Base-by-base conservation (phyloP, 106 monocot species). In the Agapanthus africanus region DNA sequence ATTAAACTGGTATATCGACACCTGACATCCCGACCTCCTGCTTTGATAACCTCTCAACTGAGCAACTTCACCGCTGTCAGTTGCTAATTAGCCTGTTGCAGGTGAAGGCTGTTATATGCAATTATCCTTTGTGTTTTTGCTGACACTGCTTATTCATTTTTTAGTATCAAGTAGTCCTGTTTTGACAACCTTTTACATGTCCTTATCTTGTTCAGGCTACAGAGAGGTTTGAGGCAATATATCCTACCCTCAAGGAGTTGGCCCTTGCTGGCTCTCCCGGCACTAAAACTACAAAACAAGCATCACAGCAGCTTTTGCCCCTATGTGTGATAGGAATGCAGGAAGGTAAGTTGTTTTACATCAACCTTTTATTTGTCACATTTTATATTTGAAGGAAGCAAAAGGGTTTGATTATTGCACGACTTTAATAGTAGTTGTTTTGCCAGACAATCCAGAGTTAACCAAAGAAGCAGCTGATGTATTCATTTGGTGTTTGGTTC, bases 401-500 rank as follows among this genome's bases (percentile, higher is more conserved):
- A n/a, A n/a, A n/a, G n/a, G n/a, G n/a, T n/a, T n/a, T n/a, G n/a
- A n/a, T 37, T 64, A 64, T 4, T 6, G 6, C 32, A 19, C 27
- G 18, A 30, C 21, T 52, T 37, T 22, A 46, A 70, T 16, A 47
- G 31, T 35, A 31, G n/a, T 1, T 2, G 0, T 31, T 28, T 37
- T 60, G 74, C 28, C 83, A 99, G 99, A 85, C 22, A 85, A 82
- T 66, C 69, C 77, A 22, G 85, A 78, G 33, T 76, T 99, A 54
- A 76, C 71, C 23, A 76, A 73, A 67, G 99, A 99, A 72, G 93
- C 99, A 33, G 59, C 78, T 59, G 83, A 78, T 65, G 63, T 90
- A 33, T 99, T 99, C 69, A 79, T 99, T 50, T 93, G 99, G 99
- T 99, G 99, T 85, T 85, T 99, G 79, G 60, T 73, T 70, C 93